Conservation (phyloP, 176 grass and related monocot genomes). For the Hyparrhenia diplandra region DNA sequence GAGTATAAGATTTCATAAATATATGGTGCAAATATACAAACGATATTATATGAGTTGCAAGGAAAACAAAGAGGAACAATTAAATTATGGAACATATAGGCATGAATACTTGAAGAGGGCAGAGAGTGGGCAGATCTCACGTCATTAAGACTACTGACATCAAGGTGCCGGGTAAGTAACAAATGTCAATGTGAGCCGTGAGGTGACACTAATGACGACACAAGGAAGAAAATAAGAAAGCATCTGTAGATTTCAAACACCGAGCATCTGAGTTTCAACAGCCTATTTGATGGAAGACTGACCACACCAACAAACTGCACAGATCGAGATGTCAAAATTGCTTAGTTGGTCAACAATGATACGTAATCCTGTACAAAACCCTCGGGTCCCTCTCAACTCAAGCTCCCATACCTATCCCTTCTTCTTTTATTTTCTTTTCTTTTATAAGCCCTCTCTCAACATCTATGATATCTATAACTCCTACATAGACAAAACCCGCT, state of each 20-base stretch:
- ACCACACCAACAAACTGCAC: neutral
- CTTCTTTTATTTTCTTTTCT: neutral
- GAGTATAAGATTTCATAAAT: neutral
- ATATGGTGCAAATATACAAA: neutral
- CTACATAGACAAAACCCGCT: too few species aligned
- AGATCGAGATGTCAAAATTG: neutral
- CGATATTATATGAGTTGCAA: neutral
- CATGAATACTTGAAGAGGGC: neutral
- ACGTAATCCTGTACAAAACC: neutral
- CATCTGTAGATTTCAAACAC: neutral
- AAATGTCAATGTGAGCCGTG: neutral
- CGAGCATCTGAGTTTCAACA: neutral
- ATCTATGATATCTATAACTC: too few species aligned
- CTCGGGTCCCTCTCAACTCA: neutral
- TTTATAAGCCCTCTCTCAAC: too few species aligned
- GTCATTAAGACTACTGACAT: neutral
- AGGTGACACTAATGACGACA: neutral
- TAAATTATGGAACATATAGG: neutral
- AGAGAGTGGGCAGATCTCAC: neutral
- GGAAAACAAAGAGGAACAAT: neutral
- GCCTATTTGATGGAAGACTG: neutral
- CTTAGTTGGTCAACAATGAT: neutral
- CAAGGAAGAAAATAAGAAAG: neutral
- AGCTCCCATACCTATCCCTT: neutral
- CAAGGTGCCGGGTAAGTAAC: neutral